A percentile compares a stretch with the other conserved stretches of the same genome.
Evolutionary conservation across 2,329 filamentous ascomycete genomes (phyloP).

Genomic region (Colletotrichum sp.): DNA sequence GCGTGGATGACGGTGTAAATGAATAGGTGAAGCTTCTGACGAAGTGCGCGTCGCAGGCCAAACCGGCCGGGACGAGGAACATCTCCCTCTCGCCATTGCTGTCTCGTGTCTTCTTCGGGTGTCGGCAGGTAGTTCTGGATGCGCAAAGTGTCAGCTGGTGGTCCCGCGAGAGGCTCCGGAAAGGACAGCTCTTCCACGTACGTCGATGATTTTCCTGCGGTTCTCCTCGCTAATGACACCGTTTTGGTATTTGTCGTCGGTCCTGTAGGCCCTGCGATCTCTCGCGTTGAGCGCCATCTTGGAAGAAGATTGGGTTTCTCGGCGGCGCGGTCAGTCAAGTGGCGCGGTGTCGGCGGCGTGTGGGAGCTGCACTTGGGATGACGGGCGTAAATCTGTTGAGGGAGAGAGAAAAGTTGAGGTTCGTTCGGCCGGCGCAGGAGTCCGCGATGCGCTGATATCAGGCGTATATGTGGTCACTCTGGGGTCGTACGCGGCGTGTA

Average conservation of each 20-base stretch:
- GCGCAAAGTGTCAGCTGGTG: slow-evolving; percentile 6
- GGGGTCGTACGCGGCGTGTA: slow-evolving; percentile 7
- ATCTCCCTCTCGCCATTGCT: slow-evolving; percentile 19
- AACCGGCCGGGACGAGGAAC: slow-evolving; percentile 46
- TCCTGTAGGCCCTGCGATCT: slow-evolving; percentile 43
- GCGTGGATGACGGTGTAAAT: slow-evolving; percentile 76
- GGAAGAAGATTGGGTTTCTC: slow-evolving; percentile 2
- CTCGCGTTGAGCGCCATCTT: slow-evolving; percentile 32
- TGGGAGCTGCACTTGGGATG: slow-evolving; percentile 6
- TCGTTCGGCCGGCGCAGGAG: background rate
- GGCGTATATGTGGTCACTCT: background rate
- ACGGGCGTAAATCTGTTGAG: slow-evolving; percentile 1
- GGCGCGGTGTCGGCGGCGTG: background rate
- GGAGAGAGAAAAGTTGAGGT: background rate
- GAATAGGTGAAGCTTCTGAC: slow-evolving; percentile 67
- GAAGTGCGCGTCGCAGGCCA: slow-evolving; percentile 66
- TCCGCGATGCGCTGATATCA: background rate
- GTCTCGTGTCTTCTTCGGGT: background rate
- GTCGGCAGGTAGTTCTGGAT: slow-evolving; percentile 31
- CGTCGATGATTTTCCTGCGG: slow-evolving; percentile 40
- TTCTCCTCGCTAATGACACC: slow-evolving; percentile 39
- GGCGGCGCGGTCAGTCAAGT: slow-evolving; percentile 1
- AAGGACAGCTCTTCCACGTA: slow-evolving; percentile 23
- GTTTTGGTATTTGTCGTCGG: slow-evolving; percentile 41
- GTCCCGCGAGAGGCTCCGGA: background rate